Percentiles rank a stretch among this genome's conserved stretches.
These are phyloP conservation scores for Citrullus mucosospermus DNA, from an alignment of 306 rosid genomes.

Conservation along the genomic window DNA sequence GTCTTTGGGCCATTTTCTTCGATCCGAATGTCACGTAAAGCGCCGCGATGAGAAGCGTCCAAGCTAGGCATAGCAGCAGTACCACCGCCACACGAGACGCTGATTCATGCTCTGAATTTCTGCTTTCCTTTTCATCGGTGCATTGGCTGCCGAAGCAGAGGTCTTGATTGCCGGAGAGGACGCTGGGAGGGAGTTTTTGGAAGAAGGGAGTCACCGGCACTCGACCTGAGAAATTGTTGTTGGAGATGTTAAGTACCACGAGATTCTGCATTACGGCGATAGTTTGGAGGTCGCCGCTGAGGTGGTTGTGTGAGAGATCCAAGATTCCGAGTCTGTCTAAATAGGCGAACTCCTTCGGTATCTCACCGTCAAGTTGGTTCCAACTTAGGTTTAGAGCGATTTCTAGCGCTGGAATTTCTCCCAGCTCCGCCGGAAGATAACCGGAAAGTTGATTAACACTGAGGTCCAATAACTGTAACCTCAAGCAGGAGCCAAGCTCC, in stretches of 20 bases:
- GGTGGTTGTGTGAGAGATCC: slow-evolving; percentile 65
- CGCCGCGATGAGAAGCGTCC: slow-evolving; percentile 51
- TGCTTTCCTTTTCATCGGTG: neutral
- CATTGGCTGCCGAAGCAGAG: slow-evolving; percentile 49
- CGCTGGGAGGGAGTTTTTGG: slow-evolving; percentile 58
- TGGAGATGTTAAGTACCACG: slow-evolving; percentile 63
- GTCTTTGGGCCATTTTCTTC: slow-evolving; percentile 7
- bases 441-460: slow-evolving; percentile 47
- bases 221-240: slow-evolving; percentile 59
- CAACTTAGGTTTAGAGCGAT: slow-evolving; percentile 75
- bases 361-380: slow-evolving; percentile 45
- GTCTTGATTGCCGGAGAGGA: slow-evolving; percentile 48
- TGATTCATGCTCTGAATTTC: slow-evolving; percentile 11
- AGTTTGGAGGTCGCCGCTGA: slow-evolving; percentile 48
- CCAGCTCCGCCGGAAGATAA: slow-evolving; percentile 49
- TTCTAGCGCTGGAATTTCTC: slow-evolving; percentile 59
- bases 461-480: slow-evolving; percentile 59
- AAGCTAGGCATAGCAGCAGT: slow-evolving; percentile 46
- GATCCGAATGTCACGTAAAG: slow-evolving; percentile 39
- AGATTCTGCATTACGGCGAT: slow-evolving; percentile 64
- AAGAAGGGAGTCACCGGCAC: slow-evolving; percentile 74
- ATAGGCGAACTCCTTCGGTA: slow-evolving; percentile 47
- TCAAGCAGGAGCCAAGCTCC: slow-evolving; percentile 41
- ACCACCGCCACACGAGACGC: slow-evolving; percentile 66
- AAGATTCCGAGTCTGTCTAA: slow-evolving; percentile 60